Base-by-base conservation (phyloP, 2,329 filamentous ascomycete species). In the Alternaria burnsii region DNA sequence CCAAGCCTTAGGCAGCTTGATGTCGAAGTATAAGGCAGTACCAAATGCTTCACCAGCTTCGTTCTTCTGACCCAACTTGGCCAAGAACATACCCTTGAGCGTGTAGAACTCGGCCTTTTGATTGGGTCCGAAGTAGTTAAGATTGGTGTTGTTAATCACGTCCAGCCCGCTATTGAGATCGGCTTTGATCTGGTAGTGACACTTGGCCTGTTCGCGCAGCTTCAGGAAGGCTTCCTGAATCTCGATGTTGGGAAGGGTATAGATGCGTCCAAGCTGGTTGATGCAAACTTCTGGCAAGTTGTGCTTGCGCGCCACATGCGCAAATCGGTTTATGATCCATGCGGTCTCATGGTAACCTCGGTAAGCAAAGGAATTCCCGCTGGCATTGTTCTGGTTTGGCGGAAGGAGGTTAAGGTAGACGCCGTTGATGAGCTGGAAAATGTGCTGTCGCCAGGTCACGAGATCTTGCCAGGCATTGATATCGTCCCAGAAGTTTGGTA, bases 61-160 rank as follows among this genome's bases (percentile, higher is more conserved):
- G 3, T 91, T 90, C 76, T 93, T 93, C 71, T 97, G 91, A 58
- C 89, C 89, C 10, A 99, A 86, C 78, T 97, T 97, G 76, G 96
- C 95, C 44, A 98, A 83, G 84, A 99, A 99, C 95, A 99, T 99
- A 63, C 95, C 95, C 85, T 99, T 99, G 55, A 99, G 86, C 0
- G 95, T 99, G 83, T 97, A 99, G 81, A 99, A 99, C 78, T 99
- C 95, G 9, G 95, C 95, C 81, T 99, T 99, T 78, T 99, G 95
- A 73, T 94, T 91, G 3, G 91, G 87, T 63, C 93, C 96, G 79
- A 99, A 99, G 82, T 99, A 99, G 78, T 97, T 97, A 58, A 99
- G 87, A 71, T 99, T 99, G 36, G 95, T 99, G 71, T 99, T 99
- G 80, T 99, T 99, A 78, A 99, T 99, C 3, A 99, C 95, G 74